phyloP scores from a whole-genome alignment of 306 rosid species.

The Citrullus mucosospermus region DNA sequence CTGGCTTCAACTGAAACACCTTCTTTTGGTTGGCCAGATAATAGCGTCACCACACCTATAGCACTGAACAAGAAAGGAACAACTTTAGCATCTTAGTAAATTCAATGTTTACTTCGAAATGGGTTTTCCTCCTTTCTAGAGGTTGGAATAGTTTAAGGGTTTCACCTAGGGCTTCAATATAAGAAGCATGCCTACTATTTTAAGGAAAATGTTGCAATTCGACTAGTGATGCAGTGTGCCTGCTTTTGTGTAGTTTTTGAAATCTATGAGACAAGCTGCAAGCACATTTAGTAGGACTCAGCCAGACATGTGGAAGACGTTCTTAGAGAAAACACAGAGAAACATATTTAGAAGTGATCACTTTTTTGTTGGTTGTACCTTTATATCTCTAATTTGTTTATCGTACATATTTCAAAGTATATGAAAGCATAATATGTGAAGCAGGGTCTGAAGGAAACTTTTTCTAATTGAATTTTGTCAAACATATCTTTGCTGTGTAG shows the following conservation, averaged over 20 bases:
- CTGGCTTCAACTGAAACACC: constrained; percentile 90
- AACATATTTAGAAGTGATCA: neutral
- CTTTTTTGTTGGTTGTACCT: neutral
- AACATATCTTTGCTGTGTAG: neutral
- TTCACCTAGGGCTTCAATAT: neutral
- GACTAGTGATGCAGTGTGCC: neutral
- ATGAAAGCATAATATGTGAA: neutral
- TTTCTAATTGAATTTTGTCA: neutral
- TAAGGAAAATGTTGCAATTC: neutral
- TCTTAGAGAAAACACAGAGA: neutral
- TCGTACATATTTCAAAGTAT: neutral
- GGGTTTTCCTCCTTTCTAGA: neutral
- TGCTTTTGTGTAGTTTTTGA: neutral
- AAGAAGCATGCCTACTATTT: neutral
- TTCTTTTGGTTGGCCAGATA: constrained; percentile 94
- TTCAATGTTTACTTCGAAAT: neutral
- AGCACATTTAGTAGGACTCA: too few species aligned
- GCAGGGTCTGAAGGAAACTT: neutral
- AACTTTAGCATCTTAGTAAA: constrained; percentile 19
- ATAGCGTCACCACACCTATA: constrained; percentile 51
- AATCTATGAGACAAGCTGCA: neutral
- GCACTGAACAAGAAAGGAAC: constrained; percentile 50
- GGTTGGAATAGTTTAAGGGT: neutral
- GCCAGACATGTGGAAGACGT: neutral
- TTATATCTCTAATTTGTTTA: neutral